phyloP scores from a whole-genome alignment of 192 early-diverging fungal genomes.

The Chytriomyces sp. region DNA sequence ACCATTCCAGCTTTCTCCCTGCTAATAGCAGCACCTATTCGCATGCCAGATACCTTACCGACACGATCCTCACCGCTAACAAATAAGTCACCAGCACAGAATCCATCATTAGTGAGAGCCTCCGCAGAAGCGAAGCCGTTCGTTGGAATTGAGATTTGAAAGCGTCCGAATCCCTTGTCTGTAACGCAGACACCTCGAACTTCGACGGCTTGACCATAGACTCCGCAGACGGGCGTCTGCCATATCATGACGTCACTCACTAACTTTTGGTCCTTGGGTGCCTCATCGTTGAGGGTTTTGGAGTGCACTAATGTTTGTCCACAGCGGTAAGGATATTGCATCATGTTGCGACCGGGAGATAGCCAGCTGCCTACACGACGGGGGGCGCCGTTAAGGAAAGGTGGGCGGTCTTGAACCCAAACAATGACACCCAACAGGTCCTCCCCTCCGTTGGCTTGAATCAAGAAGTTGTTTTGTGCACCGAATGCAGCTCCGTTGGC shows the following conservation, averaged over 20 bases:
- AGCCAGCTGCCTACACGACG: slow-evolving; percentile 23
- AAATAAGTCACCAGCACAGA: too few relatives aligned
- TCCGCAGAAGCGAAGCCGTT: not conserved
- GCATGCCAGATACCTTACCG: too few relatives aligned
- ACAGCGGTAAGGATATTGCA: slow-evolving; percentile 31
- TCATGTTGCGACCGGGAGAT: slow-evolving; percentile 32
- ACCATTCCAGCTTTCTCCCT: too few relatives aligned
- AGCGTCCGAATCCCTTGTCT: slow-evolving; percentile 14
- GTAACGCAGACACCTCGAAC: slow-evolving; percentile 23
- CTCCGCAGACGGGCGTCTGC: not conserved
- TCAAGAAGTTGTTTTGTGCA: not conserved
- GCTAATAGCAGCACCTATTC: too few relatives aligned
- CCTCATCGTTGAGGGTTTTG: too few relatives aligned
- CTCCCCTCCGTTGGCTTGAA: not conserved
- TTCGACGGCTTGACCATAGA: not conserved
- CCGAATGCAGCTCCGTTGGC: too few relatives aligned
- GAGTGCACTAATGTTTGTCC: slow-evolving; percentile 32
- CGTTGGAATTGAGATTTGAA: not conserved
- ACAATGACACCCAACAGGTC: slow-evolving; percentile 30
- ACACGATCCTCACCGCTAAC: too few relatives aligned
- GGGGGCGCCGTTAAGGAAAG: not conserved
- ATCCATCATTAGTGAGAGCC: too few relatives aligned
- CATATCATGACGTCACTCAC: slow-evolving; percentile 3
- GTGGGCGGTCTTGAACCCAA: slow-evolving; percentile 33
- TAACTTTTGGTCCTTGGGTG: not conserved